Evolutionary conservation across 2,329 filamentous ascomycete species (phyloP), one percentile per base, ranked within the genome.

Genomic region (Cryphonectria naterciae): DNA sequence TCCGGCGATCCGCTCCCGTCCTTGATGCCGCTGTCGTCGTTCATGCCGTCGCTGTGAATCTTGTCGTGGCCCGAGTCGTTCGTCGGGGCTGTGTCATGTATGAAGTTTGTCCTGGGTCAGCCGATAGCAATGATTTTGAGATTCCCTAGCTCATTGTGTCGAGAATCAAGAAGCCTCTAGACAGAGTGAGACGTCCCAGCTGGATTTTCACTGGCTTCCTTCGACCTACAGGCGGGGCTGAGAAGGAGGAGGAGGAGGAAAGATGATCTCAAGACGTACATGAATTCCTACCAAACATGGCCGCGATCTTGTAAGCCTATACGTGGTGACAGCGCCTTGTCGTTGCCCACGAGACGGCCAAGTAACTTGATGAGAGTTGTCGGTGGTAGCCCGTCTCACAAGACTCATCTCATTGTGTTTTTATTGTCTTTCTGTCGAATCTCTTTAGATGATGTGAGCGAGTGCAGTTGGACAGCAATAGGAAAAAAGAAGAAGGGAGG

Each of bases 211-310:
- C 8, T 39, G 11, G 37, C 10, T 11, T 39, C 37, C 37, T 11
- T 10, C 8, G 37, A 39, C 37, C 37, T 39, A 10, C 37, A 39
- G 37, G 37, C 10, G 37, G 11, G 37, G 37, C 37, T 39, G 35
- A 11, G 28, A 13, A 56, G 17, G 39, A 66, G 28, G 35, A 66
- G 22, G 46, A 17, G 25, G 17, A 7, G 15, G 35, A 37, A 52
- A 39, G 11, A 39, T 35, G 28, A 35, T 10, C 28, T 56, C n/a
- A 19, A 25, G 4, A 72, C 68, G 67, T 68, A 72, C 71, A 35
- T 15, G 71, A 52, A 35, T 62, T 72, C 54, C 60, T 72, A 22
- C 54, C 58, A 54, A 70, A 72, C 68, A 72, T 69, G 54, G 39
- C 39, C 37, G 46, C 46, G 58, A 32, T 28, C 25, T 17, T 35